Evolutionary conservation across 495 filamentous ascomycete genomes (phyloP).

Genomic region (Talaromyces ruber): DNA sequence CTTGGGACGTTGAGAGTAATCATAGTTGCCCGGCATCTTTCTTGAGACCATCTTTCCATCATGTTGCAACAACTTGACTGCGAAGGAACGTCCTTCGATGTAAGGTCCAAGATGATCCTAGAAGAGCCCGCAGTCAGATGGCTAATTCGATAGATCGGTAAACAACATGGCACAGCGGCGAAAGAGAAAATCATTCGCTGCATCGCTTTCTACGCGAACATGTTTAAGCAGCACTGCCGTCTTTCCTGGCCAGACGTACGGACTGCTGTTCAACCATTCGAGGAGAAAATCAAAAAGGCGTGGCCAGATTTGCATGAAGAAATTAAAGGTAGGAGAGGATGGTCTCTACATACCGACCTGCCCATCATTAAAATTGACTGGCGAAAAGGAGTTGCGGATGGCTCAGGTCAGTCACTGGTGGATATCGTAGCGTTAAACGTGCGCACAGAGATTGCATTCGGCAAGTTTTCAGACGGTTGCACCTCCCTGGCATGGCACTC

Average conservation of each 20-base stretch:
- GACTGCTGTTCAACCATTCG: constrained; percentile 1
- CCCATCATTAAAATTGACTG: neutral
- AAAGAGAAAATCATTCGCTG: neutral
- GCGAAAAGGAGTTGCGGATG: constrained; percentile 47
- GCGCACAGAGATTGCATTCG: constrained; percentile 59
- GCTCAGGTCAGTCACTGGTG: constrained; percentile 39
- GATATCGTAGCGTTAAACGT: constrained; percentile 61
- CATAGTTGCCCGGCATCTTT: neutral
- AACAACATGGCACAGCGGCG: constrained; percentile 4
- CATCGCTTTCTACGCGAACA: constrained; percentile 1
- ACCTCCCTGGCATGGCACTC: constrained; percentile 48
- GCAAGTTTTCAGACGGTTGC: constrained; percentile 56
- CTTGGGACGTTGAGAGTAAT: neutral
- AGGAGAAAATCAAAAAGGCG: neutral
- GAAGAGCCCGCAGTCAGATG: neutral
- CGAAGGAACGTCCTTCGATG: neutral
- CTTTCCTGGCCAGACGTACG: neutral
- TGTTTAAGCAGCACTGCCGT: neutral
- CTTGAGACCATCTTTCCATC: neutral
- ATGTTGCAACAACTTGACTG: neutral
- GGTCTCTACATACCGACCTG: neutral
- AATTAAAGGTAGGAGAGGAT: constrained; percentile 16
- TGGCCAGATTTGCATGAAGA: constrained; percentile 19
- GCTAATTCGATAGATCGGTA: neutral
- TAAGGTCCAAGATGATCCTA: neutral